Conservation (phyloP, 2,329 filamentous ascomycete species). For the Pestalotiopsis sp. region DNA sequence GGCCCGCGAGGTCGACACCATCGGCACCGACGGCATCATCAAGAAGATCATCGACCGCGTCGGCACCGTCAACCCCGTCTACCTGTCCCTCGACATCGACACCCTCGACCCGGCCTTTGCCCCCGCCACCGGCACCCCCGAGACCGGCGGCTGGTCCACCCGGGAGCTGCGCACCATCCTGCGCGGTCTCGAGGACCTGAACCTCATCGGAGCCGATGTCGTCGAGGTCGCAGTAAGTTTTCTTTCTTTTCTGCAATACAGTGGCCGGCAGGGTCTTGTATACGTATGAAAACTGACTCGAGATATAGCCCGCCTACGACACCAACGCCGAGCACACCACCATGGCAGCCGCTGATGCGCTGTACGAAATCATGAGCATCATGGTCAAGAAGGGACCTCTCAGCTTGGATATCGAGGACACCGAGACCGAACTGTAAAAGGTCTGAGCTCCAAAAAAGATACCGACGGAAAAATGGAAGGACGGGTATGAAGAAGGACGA, state of each 20-base stretch:
- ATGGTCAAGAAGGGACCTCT: slow-evolving; percentile 73
- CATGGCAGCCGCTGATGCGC: slow-evolving; percentile 59
- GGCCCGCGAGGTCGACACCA: slow-evolving; percentile 56
- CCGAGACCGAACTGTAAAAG: background rate
- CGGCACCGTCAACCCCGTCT: slow-evolving; percentile 73
- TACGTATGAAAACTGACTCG: background rate
- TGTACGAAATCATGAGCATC: slow-evolving; percentile 71
- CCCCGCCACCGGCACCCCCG: slow-evolving; percentile 72
- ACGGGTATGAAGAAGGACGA: background rate
- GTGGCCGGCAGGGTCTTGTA: background rate
- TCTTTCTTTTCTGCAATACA: background rate
- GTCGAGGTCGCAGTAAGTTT: slow-evolving; percentile 65
- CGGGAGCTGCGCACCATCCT: slow-evolving; percentile 72
- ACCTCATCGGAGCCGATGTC: slow-evolving; percentile 69
- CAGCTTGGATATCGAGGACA: slow-evolving; percentile 20
- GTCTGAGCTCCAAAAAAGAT: background rate
- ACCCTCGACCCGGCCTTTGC: slow-evolving; percentile 83
- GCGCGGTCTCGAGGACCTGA: slow-evolving; percentile 66
- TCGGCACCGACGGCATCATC: slow-evolving; percentile 69
- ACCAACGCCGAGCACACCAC: slow-evolving; percentile 62
- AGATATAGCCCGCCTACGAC: slow-evolving; percentile 53
- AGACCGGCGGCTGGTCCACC: slow-evolving; percentile 76
- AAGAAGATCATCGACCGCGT: slow-evolving; percentile 75
- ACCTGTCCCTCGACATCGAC: slow-evolving; percentile 84
- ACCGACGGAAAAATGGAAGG: background rate